Base-by-base conservation (phyloP, 2,329 filamentous ascomycete genomes). In the Fusarium tricinctum region DNA sequence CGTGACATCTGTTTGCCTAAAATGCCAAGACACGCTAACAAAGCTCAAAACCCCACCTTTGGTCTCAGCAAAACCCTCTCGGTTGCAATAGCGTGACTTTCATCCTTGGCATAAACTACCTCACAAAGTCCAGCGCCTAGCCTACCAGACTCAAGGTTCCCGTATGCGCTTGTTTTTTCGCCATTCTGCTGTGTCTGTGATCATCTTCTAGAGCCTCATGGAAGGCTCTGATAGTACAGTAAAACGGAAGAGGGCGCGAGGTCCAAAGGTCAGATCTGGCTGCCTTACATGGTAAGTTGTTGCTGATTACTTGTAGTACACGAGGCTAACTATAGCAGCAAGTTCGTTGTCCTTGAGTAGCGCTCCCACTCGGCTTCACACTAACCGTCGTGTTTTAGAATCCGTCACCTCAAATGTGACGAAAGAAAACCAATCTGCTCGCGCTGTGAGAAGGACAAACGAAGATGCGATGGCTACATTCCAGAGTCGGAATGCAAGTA, bases 391-490 rank as follows among this genome's bases (percentile, higher is more conserved):
- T 20, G n/a, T 4, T 26, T 2, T 1, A 67, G 64, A 39, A 67
- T 67, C 4, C 63, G 64, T 0, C 64, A 67, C 15, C 49, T 67
- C 12, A 67, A 67, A 10, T 67, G 64, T 9, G 64, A 67, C 8
- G 64, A 67, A 15, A 60, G 50, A 22, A 67, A 44, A 14, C 64
- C 64, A 3, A 45, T 19, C 2, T 67, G 64, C 3, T 49, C 45
- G 4, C 53, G 63, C 1, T 67, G 64, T 8, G 20, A 51, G 8
- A 67, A 67, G 3, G 64, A 67, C 17, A 32, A 46, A 13, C 15
- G 57, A 5, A 39, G 6, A 8, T 67, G 64, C 5, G 64, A 67
- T 20, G 64, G 64, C 8, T 67, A 67, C 19, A 38, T 38, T n/a
- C 35, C 35, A 38, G 5, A 46, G 3, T 1, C 15, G 2, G 40